Conservation (phyloP, 2,329 filamentous ascomycete species). For the Colletotrichum sp. region DNA sequence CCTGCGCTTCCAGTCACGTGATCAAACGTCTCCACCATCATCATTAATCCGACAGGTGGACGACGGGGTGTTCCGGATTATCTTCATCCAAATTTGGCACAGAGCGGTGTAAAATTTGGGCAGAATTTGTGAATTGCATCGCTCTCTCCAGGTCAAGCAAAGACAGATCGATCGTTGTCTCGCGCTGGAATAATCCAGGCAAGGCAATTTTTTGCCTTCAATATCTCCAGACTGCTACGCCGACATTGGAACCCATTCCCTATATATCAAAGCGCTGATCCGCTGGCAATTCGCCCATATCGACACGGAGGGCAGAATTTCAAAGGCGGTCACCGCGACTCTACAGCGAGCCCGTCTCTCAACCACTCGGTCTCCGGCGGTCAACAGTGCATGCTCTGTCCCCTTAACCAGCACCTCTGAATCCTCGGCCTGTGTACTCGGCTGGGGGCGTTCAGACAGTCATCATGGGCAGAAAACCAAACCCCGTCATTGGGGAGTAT, state of each 20-base stretch:
- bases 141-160: conserved; percentile 2
- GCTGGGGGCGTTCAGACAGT: background rate
- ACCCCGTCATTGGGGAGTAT: conserved; percentile 84
- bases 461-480: conserved; percentile 82
- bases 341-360: background rate
- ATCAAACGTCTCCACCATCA: background rate
- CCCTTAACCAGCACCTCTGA: background rate
- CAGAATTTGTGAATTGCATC: conserved; percentile 37
- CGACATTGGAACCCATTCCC: background rate
- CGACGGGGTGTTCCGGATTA: background rate
- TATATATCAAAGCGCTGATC: background rate
- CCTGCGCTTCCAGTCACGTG: background rate
- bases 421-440: background rate
- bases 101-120: conserved; percentile 47
- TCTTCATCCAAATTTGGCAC: conserved; percentile 10
- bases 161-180: background rate
- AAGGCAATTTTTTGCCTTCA: conserved; percentile 12
- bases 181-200: conserved; percentile 4
- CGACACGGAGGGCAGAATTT: conserved; percentile 15
- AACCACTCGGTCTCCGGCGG: background rate
- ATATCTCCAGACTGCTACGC: background rate
- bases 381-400: background rate
- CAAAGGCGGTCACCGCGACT: conserved; percentile 17
- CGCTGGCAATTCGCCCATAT: conserved; percentile 6
- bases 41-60: conserved; percentile 16